Base-by-base conservation (phyloP, 164 flowering plant species). In the Macadamia tetraphylla region DNA sequence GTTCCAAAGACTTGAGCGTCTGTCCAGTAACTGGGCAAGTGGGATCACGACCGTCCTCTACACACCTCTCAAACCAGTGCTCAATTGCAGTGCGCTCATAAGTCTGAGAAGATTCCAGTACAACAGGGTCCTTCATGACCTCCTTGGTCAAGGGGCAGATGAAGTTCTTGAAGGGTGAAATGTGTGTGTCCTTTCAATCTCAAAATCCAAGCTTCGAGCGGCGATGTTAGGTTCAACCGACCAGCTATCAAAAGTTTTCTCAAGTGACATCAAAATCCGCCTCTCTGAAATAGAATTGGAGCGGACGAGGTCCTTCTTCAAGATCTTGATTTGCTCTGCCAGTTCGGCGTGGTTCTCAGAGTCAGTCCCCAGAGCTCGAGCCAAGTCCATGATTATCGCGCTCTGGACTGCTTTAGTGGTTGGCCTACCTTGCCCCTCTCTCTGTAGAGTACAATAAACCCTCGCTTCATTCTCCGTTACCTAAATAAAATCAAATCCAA, bases 1-100 rank as follows among this genome's bases (percentile, higher is more conserved):
- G 77, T 72, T 80, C 84, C 73, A 79, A 62, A 0, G 82, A 73
- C 67, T 68, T 83, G 17, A 85, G 84, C 3, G 82, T 85, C 67
- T 75, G 74, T 12, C 87, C 87, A 1, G 89, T 87, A 35, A 85
- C 85, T 9, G 92, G 88, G n/a, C 89, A 87, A 3, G 86, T 86
- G 1, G 85, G 86, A 53, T 85, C 84, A 1, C 87, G 82, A 6
- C 82, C 87, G 64, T 84, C 87, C 56, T 85, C 86, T 29, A 81
- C 65, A 56, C 89, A 87, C 52, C 81, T 67, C 48, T 80, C 65
- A 60, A 87, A 83, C 92, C 92, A 85, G 66, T 81, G 80, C 55
- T 77, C 74, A 67, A 87, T 85, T 6, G 92, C 88, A 2, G 72
- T 63, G 23, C 83, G 65, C 65, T 87, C 92, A 48, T 82, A 87